Percentiles rank a stretch among this genome's conserved stretches.
These are phyloP conservation scores for Brettanomyces nanus DNA, from an alignment of 805 yeast genomes.

Conservation along the genomic window DNA sequence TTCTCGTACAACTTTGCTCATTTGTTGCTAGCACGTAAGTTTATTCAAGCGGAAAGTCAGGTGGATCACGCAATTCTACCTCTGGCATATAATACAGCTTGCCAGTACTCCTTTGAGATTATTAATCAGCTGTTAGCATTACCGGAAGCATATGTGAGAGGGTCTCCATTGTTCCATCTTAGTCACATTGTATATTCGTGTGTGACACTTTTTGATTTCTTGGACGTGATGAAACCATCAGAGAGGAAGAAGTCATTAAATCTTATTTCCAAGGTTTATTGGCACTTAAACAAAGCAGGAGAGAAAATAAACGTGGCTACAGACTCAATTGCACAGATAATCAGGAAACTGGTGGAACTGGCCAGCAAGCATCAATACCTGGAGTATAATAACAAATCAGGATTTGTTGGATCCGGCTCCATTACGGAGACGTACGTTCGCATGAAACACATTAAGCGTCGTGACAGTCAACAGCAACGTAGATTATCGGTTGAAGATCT, in stretches of 20 bases:
- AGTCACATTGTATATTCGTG: constrained; percentile 49
- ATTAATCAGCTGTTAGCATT: constrained; percentile 36
- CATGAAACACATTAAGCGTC: constrained; percentile 3
- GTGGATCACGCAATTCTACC: constrained; percentile 3
- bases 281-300: constrained; percentile 52
- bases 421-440: constrained; percentile 6
- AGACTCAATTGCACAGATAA: constrained; percentile 49
- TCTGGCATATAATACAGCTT: constrained; percentile 30
- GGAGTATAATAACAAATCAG: constrained; percentile 4
- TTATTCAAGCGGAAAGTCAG: constrained; percentile 10
- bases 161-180: constrained; percentile 45
- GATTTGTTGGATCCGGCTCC: constrained; percentile 12
- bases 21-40: constrained; percentile 32
- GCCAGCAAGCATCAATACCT: constrained; percentile 24
- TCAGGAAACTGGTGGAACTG: constrained; percentile 40
- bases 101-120: constrained; percentile 35
- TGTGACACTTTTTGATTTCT: constrained; percentile 40
- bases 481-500: constrained; percentile 16
- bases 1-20: constrained; percentile 43
- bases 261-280: constrained; percentile 44
- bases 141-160: constrained; percentile 40
- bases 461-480: constrained; percentile 17
- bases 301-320: constrained; percentile 52
- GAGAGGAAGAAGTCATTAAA: constrained; percentile 35
- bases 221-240: constrained; percentile 30